Percentiles rank a stretch among this genome's conserved stretches.
These are phyloP conservation scores for Adansonia rubrostipa DNA, from an alignment of 441 rosid genomes.

Conservation along the genomic window DNA sequence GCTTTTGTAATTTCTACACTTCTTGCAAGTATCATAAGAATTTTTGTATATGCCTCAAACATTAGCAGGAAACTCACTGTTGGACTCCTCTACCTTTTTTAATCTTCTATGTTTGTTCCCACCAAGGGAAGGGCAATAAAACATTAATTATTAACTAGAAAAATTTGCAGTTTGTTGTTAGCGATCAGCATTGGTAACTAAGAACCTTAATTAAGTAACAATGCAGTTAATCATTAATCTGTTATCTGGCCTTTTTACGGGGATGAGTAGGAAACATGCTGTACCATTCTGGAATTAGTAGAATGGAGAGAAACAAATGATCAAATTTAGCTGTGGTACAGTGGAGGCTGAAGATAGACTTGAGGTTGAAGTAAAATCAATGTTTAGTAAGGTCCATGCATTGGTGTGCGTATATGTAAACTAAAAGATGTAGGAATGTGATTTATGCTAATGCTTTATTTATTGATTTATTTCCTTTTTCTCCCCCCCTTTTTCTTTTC, in stretches of 20 bases:
- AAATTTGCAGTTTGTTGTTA: background rate
- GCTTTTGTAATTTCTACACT: background rate
- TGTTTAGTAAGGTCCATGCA: background rate
- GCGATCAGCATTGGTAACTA: background rate
- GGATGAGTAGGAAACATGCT: background rate
- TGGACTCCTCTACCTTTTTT: background rate
- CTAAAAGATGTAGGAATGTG: background rate
- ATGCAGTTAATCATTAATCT: background rate
- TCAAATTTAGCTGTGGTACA: background rate
- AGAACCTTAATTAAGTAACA: background rate
- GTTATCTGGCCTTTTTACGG: background rate
- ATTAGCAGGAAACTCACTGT: background rate
- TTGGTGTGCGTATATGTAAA: slow-evolving; percentile 3
- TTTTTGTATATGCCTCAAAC: background rate
- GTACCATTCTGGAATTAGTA: slow-evolving; percentile 15
- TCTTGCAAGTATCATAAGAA: background rate
- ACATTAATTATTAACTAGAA: background rate
- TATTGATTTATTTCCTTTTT: background rate
- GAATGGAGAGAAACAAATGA: background rate
- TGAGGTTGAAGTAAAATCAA: slow-evolving; percentile 3
- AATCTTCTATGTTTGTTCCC: background rate
- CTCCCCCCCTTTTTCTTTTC: background rate
- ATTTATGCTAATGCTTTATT: background rate
- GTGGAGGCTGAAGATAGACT: background rate
- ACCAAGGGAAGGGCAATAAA: background rate